A percentile compares a stretch with the other conserved stretches of the same genome.
Conservation (phyloP, 805 yeast species). For the Geotrichum ghanense region DNA sequence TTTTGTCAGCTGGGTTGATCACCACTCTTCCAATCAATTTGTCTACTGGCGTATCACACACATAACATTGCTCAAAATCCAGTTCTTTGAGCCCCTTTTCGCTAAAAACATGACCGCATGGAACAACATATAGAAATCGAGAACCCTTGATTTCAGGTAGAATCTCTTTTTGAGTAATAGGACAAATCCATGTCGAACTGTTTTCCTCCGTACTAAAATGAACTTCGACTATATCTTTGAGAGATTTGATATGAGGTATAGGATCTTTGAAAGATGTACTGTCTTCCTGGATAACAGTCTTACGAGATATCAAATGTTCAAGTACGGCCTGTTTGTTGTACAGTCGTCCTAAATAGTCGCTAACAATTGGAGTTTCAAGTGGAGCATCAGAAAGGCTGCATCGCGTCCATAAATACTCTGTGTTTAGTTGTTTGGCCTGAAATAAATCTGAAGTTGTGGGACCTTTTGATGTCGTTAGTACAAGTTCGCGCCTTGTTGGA, state of each 20-base stretch:
- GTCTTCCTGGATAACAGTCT: constrained; percentile 31
- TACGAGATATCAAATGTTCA: constrained; percentile 24
- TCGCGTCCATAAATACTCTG: constrained; percentile 29
- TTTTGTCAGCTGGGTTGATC: constrained; percentile 13
- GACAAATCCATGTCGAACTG: constrained; percentile 24
- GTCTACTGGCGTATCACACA: neutral
- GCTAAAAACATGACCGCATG: constrained; percentile 19
- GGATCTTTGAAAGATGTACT: constrained; percentile 20
- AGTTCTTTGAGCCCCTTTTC: constrained; percentile 15
- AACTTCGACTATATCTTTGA: constrained; percentile 34
- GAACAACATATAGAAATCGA: constrained; percentile 33
- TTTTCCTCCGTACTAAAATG: constrained; percentile 21
- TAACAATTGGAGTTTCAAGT: constrained; percentile 40
- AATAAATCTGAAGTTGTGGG: constrained; percentile 17
- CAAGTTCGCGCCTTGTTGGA: constrained; percentile 45
- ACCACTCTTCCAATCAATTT: constrained; percentile 11
- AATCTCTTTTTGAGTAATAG: constrained; percentile 26
- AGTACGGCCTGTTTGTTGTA: constrained; percentile 51
- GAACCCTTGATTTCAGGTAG: constrained; percentile 22
- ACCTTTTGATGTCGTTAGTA: constrained; percentile 15
- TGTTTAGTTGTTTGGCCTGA: constrained; percentile 15
- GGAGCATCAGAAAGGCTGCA: constrained; percentile 36
- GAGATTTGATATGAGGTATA: constrained; percentile 27
- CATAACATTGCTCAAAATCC: constrained; percentile 4
- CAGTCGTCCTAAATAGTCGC: constrained; percentile 54